Evolutionary conservation across 2,329 filamentous ascomycete genomes (phyloP), one percentile per base, ranked within the genome.

Genomic region (Pseudocercospora eumusae): DNA sequence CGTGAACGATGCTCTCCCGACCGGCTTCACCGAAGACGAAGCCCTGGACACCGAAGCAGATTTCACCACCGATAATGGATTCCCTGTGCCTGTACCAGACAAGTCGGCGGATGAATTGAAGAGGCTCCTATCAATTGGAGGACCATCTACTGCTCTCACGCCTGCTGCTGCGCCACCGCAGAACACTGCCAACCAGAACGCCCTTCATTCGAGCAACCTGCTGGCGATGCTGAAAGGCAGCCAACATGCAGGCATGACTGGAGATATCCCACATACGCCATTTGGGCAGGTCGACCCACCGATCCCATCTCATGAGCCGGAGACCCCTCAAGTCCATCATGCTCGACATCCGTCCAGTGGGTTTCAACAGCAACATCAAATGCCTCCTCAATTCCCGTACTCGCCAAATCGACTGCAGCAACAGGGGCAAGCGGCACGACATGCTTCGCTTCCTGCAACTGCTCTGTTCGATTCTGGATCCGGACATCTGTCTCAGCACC

Each of bases 241-340:
- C 64, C 76, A 67, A 50, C 72, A 54, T 54, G 57, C 56, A n/a
- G 45, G 56, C 28, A 50, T 53, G 27, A 58, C 56, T 0, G 56
- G 47, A 42, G 47, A 65, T 49, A 66, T 59, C 60, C 62, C 74
- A 72, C 59, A 70, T 74, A 63, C 81, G 79, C 45, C 80, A 81
- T 56, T 84, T 31, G 84, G 88, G 13, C 83, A 86, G 64, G 78
- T 80, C 18, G 75, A 80, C 56, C 72, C 74, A 4, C 18, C 56
- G 15, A 79, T 83, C 25, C 79, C 82, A 21, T 72, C 81, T 45
- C 61, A 64, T 27, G 81, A 84, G 70, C 84, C 86, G 13, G 79
- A 77, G 44, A 84, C 83, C 45, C 85, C 86, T 50, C 85, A 87
- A 54, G 71, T 78, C 31, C 77, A 78, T 50, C 82, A 85, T 70